These are phyloP conservation scores for Aspergillus uvarum DNA, from an alignment of 2,329 filamentous ascomycete genomes.

Conservation along the genomic window DNA sequence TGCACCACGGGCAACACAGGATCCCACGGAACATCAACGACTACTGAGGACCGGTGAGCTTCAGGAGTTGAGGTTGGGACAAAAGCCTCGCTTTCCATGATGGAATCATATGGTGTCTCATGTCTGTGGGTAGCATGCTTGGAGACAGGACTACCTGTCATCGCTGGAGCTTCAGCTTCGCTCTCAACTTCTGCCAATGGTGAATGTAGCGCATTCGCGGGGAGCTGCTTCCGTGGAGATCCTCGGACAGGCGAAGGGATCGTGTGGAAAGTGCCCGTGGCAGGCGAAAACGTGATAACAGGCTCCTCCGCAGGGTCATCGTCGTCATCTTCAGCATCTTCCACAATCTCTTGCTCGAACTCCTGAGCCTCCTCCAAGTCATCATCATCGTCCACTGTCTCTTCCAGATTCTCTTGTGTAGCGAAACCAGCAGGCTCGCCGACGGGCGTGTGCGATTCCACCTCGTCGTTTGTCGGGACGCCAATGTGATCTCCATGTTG, in stretches of 20 bases:
- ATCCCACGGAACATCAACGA: constrained; percentile 15
- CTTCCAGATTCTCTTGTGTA: background rate
- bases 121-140: constrained; percentile 14
- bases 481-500: background rate
- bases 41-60: constrained; percentile 12
- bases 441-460: background rate
- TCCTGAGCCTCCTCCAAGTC: constrained; percentile 3
- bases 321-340: constrained; percentile 19
- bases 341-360: background rate
- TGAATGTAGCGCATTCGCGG: constrained; percentile 20
- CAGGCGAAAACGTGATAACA: constrained; percentile 44
- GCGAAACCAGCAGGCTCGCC: background rate
- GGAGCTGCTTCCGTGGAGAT: constrained; percentile 26
- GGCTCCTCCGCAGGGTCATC: constrained; percentile 32
- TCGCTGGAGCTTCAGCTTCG: constrained; percentile 7
- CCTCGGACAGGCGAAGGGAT: constrained; percentile 39
- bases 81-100: constrained; percentile 15
- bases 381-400: background rate
- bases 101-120: constrained; percentile 13
- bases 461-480: background rate
- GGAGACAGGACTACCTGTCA: constrained; percentile 8
- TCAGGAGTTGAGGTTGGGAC: constrained; percentile 12
- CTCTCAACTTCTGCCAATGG: constrained; percentile 6
- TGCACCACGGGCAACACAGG: constrained; percentile 5
- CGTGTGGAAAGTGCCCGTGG: constrained; percentile 45